A percentile compares a stretch with the other conserved stretches of the same genome.
Conservation (phyloP, 2,329 filamentous ascomycete genomes). For the Dendrostoma leiphaemia region DNA sequence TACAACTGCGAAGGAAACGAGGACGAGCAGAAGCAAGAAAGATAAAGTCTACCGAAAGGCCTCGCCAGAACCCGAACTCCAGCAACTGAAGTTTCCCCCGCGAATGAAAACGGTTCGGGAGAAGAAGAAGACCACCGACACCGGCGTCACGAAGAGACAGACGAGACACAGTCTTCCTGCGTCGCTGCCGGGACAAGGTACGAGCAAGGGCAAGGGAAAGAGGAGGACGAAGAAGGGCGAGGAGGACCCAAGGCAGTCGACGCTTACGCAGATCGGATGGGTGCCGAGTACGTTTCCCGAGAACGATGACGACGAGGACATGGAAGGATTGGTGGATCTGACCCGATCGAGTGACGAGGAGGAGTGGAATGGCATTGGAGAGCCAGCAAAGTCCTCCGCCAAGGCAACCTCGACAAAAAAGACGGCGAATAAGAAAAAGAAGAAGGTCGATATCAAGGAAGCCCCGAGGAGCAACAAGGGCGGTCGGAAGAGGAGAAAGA, state of each 20-base stretch:
- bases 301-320: slow-evolving; percentile 10
- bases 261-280: slow-evolving; percentile 32
- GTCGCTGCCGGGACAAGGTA: neutral
- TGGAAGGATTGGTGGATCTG: slow-evolving; percentile 5
- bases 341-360: neutral
- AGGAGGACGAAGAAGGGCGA: neutral
- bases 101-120: slow-evolving; percentile 16
- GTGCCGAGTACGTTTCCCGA: slow-evolving; percentile 14
- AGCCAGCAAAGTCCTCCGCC: neutral
- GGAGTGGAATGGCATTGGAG: neutral
- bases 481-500: slow-evolving; percentile 7
- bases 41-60: slow-evolving; percentile 23
- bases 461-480: neutral
- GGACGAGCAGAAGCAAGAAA: neutral
- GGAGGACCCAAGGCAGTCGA: slow-evolving; percentile 28
- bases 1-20: neutral
- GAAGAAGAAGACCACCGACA: neutral
- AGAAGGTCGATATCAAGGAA: neutral
- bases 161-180: slow-evolving; percentile 12
- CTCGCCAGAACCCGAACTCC: slow-evolving; percentile 21
- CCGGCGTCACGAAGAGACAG: neutral
- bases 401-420: neutral
- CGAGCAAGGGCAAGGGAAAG: neutral
- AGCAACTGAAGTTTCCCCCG: slow-evolving; percentile 30
- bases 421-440: neutral